phyloP scores from a whole-genome alignment of 225 moss, liverwort and hornwort species.

The Polytrichum formosum region DNA sequence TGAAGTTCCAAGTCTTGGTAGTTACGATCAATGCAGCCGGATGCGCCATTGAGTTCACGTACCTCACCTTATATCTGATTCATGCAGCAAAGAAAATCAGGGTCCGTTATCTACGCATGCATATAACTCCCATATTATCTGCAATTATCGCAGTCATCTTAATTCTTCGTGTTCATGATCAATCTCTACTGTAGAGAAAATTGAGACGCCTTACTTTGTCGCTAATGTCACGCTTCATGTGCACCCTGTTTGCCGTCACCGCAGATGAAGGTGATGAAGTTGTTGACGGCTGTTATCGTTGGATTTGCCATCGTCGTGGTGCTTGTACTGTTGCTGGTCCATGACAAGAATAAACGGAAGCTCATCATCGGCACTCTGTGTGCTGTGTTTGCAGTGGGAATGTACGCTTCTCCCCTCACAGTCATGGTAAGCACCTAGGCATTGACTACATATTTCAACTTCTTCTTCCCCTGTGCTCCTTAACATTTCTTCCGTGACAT shows the following conservation, averaged over 20 bases:
- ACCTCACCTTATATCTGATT: constrained; percentile 28
- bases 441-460: too few species aligned
- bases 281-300: constrained; percentile 21
- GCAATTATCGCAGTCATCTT: background rate
- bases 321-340: constrained; percentile 24
- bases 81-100: constrained; percentile 22
- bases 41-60: constrained; percentile 20
- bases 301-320: constrained; percentile 14
- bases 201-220: too few species aligned
- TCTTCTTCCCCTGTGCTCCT: too few species aligned
- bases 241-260: background rate
- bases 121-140: background rate
- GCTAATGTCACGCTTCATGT: too few species aligned
- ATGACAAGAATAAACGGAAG: constrained; percentile 24
- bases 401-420: constrained; percentile 61
- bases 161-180: background rate
- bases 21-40: constrained; percentile 41
- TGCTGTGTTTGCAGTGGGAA: constrained; percentile 41
- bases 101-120: constrained; percentile 13
- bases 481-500: too few species aligned
- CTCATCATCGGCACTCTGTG: constrained; percentile 43
- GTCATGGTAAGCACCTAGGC: constrained; percentile 35
- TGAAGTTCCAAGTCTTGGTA: constrained; percentile 42
- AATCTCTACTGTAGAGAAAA: background rate
- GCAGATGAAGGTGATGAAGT: constrained; percentile 33